A percentile compares a stretch with the other conserved stretches of the same genome.
Evolutionary conservation across 768 basidiomycete species (phyloP).

Genomic region (Boletus reticulatus): DNA sequence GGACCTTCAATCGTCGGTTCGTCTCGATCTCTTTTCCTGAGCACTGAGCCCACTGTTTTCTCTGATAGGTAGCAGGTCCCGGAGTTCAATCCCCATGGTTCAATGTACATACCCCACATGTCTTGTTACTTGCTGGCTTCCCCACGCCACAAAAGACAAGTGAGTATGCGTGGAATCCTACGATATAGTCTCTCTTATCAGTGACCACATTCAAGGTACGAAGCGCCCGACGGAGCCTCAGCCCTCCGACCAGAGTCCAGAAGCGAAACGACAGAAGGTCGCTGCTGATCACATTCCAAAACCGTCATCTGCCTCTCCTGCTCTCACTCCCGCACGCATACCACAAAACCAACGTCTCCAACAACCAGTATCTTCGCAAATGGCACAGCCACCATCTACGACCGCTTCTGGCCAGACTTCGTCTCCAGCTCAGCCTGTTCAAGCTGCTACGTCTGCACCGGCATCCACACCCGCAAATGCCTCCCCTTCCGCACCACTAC

Average conservation of each 20-base stretch:
- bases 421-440: constrained; percentile 11
- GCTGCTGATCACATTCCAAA: constrained; percentile 15
- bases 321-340: constrained; percentile 21
- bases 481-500: constrained; percentile 6
- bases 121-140: constrained; percentile 48
- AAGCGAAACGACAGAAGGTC: constrained; percentile 42
- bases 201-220: constrained; percentile 27
- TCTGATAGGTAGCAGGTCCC: constrained; percentile 34
- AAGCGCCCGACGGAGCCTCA: constrained; percentile 47
- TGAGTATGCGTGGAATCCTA: constrained; percentile 19
- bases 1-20: constrained; percentile 50
- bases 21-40: constrained; percentile 15
- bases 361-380: constrained; percentile 17
- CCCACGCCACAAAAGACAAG: constrained; percentile 32
- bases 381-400: constrained; percentile 16
- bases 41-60: neutral
- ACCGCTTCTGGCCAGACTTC: neutral
- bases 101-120: constrained; percentile 43
- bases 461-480: constrained; percentile 6
- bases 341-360: constrained; percentile 22
- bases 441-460: neutral
- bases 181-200: too few relatives aligned
- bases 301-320: constrained; percentile 18
- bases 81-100: constrained; percentile 55
- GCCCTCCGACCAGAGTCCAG: constrained; percentile 37